Conservation (phyloP, 345 rosid species). For the Eucalyptus tenuipes region DNA sequence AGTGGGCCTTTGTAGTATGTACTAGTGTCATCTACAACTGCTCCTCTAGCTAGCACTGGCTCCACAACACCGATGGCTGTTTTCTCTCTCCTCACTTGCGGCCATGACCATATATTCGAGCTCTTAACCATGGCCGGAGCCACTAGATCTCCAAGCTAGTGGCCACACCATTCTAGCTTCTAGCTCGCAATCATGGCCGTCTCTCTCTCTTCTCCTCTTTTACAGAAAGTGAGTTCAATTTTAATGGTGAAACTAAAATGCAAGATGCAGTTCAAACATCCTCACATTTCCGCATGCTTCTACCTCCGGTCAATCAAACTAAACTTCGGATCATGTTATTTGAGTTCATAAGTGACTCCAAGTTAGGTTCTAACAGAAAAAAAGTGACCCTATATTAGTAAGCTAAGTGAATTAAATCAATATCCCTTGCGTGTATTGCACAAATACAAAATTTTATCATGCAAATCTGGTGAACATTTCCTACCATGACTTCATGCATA, state of each 20-base stretch:
- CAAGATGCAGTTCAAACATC: background rate
- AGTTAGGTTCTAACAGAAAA: background rate
- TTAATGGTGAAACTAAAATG: background rate
- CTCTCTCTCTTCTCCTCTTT: background rate
- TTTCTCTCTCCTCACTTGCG: background rate
- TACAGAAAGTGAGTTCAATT: background rate
- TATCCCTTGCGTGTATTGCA: background rate
- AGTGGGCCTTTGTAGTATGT: background rate
- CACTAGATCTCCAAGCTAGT: background rate
- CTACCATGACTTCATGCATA: background rate
- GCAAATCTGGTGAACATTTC: background rate
- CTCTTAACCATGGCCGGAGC: background rate
- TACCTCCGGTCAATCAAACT: background rate
- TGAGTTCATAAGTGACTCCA: background rate
- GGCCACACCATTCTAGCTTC: background rate
- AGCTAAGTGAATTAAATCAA: background rate
- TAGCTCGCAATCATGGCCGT: background rate
- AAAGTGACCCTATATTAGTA: background rate
- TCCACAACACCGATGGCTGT: background rate
- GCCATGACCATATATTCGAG: background rate
- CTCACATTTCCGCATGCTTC: background rate
- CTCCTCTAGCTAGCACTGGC: background rate
- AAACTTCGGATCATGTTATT: background rate
- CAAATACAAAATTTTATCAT: background rate
- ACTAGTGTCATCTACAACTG: background rate